Percentiles rank a stretch among this genome's conserved stretches.
Conservation (phyloP, 139 green algal genomes). For the Bryopsis sp. region DNA sequence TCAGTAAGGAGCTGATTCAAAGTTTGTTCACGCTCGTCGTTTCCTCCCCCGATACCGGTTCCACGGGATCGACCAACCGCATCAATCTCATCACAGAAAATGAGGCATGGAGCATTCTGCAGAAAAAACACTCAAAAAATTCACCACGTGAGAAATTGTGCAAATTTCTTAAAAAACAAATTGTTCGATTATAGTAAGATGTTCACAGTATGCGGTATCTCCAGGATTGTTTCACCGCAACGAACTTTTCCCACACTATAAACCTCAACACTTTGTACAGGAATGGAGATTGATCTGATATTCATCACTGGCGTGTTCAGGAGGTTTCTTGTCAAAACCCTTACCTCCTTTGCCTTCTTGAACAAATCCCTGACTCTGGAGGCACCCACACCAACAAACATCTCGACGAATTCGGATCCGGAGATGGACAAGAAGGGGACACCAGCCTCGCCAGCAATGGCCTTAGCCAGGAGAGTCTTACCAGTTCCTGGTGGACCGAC, state of each 20-base stretch:
- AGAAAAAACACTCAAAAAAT: no score
- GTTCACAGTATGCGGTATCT: no score
- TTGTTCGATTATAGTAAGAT: no score
- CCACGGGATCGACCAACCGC: conserved; percentile 91
- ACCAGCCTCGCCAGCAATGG: conserved; percentile 88
- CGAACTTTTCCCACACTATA: no score
- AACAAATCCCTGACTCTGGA: conserved; percentile 96
- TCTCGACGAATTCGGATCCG: conserved; percentile 98
- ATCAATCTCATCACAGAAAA: conserved; percentile 99
- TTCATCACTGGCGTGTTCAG: no score
- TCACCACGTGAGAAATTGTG: no score
- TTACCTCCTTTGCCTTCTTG: conserved; percentile 64
- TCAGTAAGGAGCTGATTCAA: conserved; percentile 96
- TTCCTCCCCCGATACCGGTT: conserved; percentile 95
- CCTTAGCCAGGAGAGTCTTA: conserved; percentile 84
- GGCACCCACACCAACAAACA: conserved; percentile 98
- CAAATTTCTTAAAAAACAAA: no score
- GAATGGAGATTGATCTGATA: no score
- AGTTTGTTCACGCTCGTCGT: conserved; percentile 99
- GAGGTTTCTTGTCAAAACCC: no score
- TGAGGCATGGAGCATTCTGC: conserved; percentile 90
- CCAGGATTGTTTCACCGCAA: no score
- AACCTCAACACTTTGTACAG: no score
- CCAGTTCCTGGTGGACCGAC: conserved; percentile 67
- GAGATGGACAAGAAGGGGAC: conserved; percentile 97